Evolutionary conservation across 495 filamentous ascomycete species (phyloP), one percentile per base, ranked within the genome.

Genomic region (Aspergillus biplanus): DNA sequence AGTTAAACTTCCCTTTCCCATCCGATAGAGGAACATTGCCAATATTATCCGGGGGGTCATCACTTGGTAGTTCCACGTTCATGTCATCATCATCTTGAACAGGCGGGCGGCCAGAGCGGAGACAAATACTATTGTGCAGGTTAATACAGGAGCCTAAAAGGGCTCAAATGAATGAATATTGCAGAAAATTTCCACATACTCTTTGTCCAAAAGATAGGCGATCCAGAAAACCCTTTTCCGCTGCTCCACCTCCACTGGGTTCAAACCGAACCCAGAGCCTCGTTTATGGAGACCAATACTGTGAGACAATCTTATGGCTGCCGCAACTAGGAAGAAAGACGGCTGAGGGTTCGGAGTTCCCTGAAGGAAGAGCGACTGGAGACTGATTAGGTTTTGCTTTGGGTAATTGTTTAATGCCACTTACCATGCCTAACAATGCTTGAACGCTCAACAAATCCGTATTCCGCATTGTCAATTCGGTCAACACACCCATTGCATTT

Each of bases 221-320:
- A 99, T 97, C 95, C 95, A 99, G 69, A 98, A 99, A 3, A 98
- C 95, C 65, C 95, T 81, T 78, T 97, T 97, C 35, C 95, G 85
- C 75, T 99, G 95, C 73, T 99, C 96, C 49, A 93, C 89, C 71
- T 99, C 95, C 18, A 92, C 88, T 13, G 88, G 86, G 68, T 93
- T 97, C 47, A 99, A 80, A 62, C 93, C 93, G 74, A 98, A 97
- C 2, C 89, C 89, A 32, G 90, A 92, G 15, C 93, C 94, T 60
- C 90, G 85, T 74, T 97, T 97, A 76, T 99, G 95, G 49, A 99
- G 81, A 31, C 95, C 95, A 66, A 99, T 97, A 73, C 89, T 96
- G 69, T 97, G 93, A 13, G 95, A 91, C 13, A 97, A 82, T 57
- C 95, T 86, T 65, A 98, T 94, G 6, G 95, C 95, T 3, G 96